These are phyloP conservation scores for Diaporthe destruens DNA, from an alignment of 2,329 filamentous ascomycete species.

Conservation along the genomic window DNA sequence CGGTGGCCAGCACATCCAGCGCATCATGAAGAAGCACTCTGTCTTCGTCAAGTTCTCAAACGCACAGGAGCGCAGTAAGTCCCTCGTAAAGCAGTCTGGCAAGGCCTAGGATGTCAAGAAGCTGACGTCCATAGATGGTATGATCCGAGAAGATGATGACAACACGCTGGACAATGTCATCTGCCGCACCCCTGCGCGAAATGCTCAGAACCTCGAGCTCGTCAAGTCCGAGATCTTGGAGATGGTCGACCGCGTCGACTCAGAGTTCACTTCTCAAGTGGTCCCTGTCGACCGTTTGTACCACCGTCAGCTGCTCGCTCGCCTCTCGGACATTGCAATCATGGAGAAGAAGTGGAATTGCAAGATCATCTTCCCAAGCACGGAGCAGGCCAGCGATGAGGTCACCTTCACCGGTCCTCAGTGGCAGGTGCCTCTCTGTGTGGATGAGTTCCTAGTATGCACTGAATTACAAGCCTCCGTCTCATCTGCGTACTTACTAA, in stretches of 20 bases:
- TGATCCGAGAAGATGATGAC: slow-evolving; percentile 96
- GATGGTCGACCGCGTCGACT: slow-evolving; percentile 99
- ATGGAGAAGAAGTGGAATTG: slow-evolving; percentile 99
- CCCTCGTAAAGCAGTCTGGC: background rate
- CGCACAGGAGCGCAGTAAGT: slow-evolving; percentile 89
- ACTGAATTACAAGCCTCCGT: background rate
- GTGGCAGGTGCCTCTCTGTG: slow-evolving; percentile 97
- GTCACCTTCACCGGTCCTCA: slow-evolving; percentile 96
- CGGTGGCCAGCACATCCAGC: slow-evolving; percentile 97
- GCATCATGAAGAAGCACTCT: slow-evolving; percentile 99
- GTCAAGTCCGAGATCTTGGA: slow-evolving; percentile 99
- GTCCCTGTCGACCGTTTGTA: slow-evolving; percentile 95
- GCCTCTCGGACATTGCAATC: slow-evolving; percentile 90
- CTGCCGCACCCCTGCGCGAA: slow-evolving; percentile 95
- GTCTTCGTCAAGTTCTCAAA: slow-evolving; percentile 99
- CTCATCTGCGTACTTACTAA: slow-evolving; percentile 48
- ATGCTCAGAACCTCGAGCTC: slow-evolving; percentile 94
- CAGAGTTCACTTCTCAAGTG: slow-evolving; percentile 94
- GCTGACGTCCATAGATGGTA: slow-evolving; percentile 65
- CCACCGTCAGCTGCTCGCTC: slow-evolving; percentile 91
- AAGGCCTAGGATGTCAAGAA: background rate
- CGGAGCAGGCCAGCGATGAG: slow-evolving; percentile 95
- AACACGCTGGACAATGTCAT: slow-evolving; percentile 99
- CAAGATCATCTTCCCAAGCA: slow-evolving; percentile 98
- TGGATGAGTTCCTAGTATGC: slow-evolving; percentile 89